Evolutionary conservation across 768 basidiomycete genomes (phyloP), one percentile per base, ranked within the genome.

Genomic region (Gyrodon lividus): DNA sequence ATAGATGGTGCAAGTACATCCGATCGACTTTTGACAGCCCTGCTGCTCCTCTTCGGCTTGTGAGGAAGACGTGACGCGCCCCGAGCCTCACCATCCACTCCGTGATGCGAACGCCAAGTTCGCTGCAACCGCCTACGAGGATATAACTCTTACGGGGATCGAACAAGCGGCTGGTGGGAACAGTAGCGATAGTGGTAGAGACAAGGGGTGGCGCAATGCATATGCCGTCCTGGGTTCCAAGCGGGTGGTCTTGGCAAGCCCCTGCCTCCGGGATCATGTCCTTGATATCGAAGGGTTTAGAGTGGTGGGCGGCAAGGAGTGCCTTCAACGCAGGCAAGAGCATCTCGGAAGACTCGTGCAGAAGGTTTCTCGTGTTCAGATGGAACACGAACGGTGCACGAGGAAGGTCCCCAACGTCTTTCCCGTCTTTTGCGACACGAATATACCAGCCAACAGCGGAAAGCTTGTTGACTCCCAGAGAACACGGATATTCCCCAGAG

Each of bases 81-180:
- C 61, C 61, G 19, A 59, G 58, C 37, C 53, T 44, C 30, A 50
- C 58, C 62, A 64, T 62, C 63, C 63, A 64, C 9, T 55, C 48
- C 12, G 63, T 50, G 43, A 62, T 60, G 20, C 60, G 59, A 19
- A 64, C 48, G 30, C 63, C 63, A 41, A 64, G 48, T n/a, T 56
- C 59, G 45, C 63, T 57, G 41, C 57, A 47, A 37, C 63, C 63
- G 28, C 63, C 63, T 22, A 64, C 47, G n/a, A 64, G 49, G 10
- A 64, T 16, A 51, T 64, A 64, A 9, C 50, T 53, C 55, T 62
- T 64, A 16, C 47, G 30, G 9, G 59, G 49, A 34, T 59, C 49
- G 48, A 64, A 60, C 20, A 62, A 41, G 22, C 47, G 49, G 16
- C 48, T 46, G 9, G 39, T 26, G 14, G 46, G 8, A 43, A 37